Base-by-base conservation (phyloP, 495 filamentous ascomycete genomes). In the Daldinia loculata region DNA sequence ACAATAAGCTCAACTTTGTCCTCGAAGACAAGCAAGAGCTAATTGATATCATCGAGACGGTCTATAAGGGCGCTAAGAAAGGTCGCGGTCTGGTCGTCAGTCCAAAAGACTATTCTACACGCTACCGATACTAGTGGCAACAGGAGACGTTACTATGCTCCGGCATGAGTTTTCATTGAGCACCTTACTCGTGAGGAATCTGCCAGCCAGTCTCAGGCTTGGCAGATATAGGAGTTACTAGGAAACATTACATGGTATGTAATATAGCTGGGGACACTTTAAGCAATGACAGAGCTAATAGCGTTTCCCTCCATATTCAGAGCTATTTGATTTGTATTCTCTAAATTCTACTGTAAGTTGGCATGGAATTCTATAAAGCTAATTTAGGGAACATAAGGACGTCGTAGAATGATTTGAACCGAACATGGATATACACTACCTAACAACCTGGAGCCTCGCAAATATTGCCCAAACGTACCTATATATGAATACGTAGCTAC, bases 21-120 rank as follows among this genome's bases (percentile, higher is more conserved):
- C 80, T 98, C 61, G 95, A 98, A 81, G 95, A 99, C 77, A 98
- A 99, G 81, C 95, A 99, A 79, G 95, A 99, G 82, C 80, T 99
- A 75, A 98, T 99, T 74, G 96, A 98, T 81, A 98, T 99, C 75
- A 90, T 98, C 75, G 96, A 99, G 82, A 97, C 94, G 14, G 94
- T 99, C 65, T 99, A 98, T 80, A 91, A 94, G 63, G 95, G 95
- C 14, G 95, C 95, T 3, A 97, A 96, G 87, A 99, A 98, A 82
- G 95, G 95, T 1, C 86, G 94, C 51, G 95, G 95, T 88, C 80
- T 98, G 74, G 95, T 98, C 34, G 94, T 98, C 63, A 97, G 93
- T 72, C 95, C 95, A 0, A 99, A 98, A 86, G 92, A 94, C 79
- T 95, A 94, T 76, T 93, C 91, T 53, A 95, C 92, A 0, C 84